phyloP scores from a whole-genome alignment of 1,284 basidiomycete species.

The Gymnopus androsaceus region DNA sequence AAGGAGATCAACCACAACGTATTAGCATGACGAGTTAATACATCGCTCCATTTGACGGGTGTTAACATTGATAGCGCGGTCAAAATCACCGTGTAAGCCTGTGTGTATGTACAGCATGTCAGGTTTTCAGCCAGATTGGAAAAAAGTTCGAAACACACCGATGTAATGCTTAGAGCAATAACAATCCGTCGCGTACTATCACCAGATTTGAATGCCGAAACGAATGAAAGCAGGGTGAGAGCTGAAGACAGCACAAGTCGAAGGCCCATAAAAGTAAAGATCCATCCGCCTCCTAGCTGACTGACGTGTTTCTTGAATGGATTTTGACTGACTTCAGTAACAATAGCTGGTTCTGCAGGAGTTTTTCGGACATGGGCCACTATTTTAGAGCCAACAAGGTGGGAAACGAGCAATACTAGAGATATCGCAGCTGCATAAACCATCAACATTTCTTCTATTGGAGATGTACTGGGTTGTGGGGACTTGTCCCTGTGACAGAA shows the following conservation, averaged over 20 bases:
- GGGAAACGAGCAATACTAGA: not conserved
- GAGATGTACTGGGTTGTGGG: not conserved
- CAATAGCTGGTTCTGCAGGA: no score
- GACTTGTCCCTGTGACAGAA: not conserved
- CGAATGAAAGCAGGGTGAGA: not conserved
- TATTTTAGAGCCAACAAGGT: not conserved
- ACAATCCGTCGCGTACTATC: not conserved
- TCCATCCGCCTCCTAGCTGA: not conserved
- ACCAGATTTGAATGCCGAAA: not conserved
- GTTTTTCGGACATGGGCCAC: not conserved
- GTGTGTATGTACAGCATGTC: not conserved
- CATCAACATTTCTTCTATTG: not conserved
- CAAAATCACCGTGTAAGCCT: conserved; percentile 8
- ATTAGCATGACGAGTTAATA: conserved; percentile 18
- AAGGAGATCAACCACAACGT: conserved; percentile 32
- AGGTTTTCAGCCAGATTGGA: not conserved
- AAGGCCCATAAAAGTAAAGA: conserved; percentile 1
- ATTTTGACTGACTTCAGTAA: not conserved
- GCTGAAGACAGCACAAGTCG: not conserved
- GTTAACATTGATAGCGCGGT: not conserved
- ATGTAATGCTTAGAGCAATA: not conserved
- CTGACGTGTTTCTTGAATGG: not conserved
- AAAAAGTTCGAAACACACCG: not conserved
- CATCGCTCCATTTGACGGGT: not conserved
- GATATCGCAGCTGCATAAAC: not conserved